These are phyloP conservation scores for Odontarrhena argentea DNA, from an alignment of 345 rosid genomes.

Conservation along the genomic window DNA sequence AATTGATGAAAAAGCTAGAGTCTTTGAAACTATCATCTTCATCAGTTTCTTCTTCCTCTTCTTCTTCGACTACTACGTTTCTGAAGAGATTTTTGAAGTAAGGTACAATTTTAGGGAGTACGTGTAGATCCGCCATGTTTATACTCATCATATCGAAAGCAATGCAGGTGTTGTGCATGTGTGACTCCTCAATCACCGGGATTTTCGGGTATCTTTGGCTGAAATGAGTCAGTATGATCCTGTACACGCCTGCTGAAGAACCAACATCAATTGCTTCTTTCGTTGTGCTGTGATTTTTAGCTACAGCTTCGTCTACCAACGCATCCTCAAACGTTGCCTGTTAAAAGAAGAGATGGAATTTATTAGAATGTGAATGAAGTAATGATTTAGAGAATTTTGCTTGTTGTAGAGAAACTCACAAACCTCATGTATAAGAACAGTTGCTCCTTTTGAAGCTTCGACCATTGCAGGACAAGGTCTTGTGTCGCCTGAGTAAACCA, in stretches of 20 bases:
- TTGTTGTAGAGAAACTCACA: conserved; percentile 8
- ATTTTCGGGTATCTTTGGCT: conserved; percentile 97
- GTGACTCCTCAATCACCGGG: conserved; percentile 72
- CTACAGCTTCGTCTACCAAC: conserved; percentile 86
- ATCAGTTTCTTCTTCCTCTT: conserved; percentile 68
- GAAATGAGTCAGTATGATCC: conserved; percentile 90
- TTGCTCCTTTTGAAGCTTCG: conserved; percentile 81
- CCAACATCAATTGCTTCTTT: conserved; percentile 93
- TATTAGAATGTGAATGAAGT: conserved; percentile 1
- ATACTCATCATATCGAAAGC: conserved; percentile 94
- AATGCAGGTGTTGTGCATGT: conserved; percentile 94
- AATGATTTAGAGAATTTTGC: background rate
- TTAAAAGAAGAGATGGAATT: background rate
- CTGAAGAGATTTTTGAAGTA: conserved; percentile 78
- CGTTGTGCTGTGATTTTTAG: conserved; percentile 94
- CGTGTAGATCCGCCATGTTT: conserved; percentile 80
- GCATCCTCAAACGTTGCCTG: conserved; percentile 98
- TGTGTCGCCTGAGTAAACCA: conserved; percentile 95
- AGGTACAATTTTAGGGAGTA: conserved; percentile 84
- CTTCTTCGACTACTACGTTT: conserved; percentile 60
- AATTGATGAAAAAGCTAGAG: conserved; percentile 34
- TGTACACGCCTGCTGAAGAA: conserved; percentile 63
- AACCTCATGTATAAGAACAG: conserved; percentile 94
- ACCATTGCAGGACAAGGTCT: conserved; percentile 84
- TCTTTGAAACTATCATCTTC: conserved; percentile 31